A percentile compares a stretch with the other conserved stretches of the same genome.
Conservation (phyloP, 1,284 basidiomycete genomes). For the Ustanciosporium gigantosporum region DNA sequence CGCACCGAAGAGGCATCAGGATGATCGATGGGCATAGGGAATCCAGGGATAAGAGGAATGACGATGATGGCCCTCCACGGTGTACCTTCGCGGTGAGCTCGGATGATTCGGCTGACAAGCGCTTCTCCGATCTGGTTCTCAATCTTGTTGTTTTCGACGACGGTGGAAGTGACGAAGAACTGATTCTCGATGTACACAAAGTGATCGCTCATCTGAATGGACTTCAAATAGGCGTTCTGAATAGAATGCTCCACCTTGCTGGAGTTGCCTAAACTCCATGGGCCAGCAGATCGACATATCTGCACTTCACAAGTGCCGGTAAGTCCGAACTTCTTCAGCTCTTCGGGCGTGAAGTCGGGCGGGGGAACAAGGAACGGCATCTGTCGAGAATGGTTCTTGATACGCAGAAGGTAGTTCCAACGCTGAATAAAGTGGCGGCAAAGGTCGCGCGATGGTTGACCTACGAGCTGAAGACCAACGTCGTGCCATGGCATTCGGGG, state of each 20-base stretch:
- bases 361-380: conserved; percentile 96
- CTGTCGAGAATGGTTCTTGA: conserved; percentile 75
- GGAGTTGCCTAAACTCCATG: conserved; percentile 92
- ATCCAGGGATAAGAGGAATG: conserved; percentile 90
- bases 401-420: conserved; percentile 63
- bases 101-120: conserved; percentile 85
- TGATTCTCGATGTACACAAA: conserved; percentile 79
- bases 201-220: conserved; percentile 88
- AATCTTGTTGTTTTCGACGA: conserved; percentile 80
- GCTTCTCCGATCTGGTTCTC: conserved; percentile 96
- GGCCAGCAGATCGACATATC: conserved; percentile 90
- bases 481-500: conserved; percentile 99
- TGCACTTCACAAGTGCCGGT: conserved; percentile 97
- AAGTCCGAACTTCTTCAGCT: conserved; percentile 78
- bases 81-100: conserved; percentile 78
- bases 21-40: conserved; percentile 89
- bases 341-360: conserved; percentile 83
- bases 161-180: conserved; percentile 96
- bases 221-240: conserved; percentile 87
- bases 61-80: conserved; percentile 91
- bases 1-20: conserved; percentile 85
- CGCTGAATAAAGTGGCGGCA: conserved; percentile 93
- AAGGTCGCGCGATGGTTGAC: conserved; percentile 92
- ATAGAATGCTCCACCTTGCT: conserved; percentile 87
- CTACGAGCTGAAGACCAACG: conserved; percentile 90